Evolutionary conservation across 1,284 basidiomycete species (phyloP).

Genomic region (Hemileia vastatrix): DNA sequence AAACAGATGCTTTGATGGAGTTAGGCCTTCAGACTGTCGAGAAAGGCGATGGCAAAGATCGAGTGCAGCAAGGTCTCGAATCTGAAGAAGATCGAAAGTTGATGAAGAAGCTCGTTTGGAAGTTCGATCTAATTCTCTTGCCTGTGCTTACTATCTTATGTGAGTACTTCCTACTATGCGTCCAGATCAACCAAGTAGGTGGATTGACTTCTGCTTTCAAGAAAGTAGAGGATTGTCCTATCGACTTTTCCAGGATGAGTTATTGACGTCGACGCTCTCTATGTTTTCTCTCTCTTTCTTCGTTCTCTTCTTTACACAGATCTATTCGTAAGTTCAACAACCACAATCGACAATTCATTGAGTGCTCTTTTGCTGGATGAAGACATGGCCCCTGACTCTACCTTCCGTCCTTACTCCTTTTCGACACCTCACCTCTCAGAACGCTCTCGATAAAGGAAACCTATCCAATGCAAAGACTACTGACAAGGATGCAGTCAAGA

Average conservation of each 20-base stretch:
- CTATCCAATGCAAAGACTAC: constrained; percentile 54
- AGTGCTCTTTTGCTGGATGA: too few species aligned
- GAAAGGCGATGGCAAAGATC: not conserved
- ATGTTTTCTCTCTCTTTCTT: too few species aligned
- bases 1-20: not conserved
- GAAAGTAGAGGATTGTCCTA: too few species aligned
- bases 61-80: not conserved
- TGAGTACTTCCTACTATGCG: not conserved
- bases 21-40: not conserved
- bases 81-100: not conserved
- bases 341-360: too few species aligned
- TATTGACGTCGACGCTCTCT: too few species aligned
- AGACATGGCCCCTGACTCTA: too few species aligned
- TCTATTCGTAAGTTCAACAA: too few species aligned
- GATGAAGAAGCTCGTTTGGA: not conserved
- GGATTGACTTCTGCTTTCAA: not conserved
- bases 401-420: too few species aligned
- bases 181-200: not conserved
- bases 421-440: constrained; percentile 31
- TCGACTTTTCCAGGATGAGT: too few species aligned
- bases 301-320: too few species aligned
- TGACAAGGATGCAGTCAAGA: constrained; percentile 45
- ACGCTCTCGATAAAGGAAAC: constrained; percentile 53
- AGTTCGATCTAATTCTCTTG: not conserved
- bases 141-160: not conserved